Evolutionary conservation across 148 eudicot genomes (phyloP).

Genomic region (Mesembryanthemum crystallinum): DNA sequence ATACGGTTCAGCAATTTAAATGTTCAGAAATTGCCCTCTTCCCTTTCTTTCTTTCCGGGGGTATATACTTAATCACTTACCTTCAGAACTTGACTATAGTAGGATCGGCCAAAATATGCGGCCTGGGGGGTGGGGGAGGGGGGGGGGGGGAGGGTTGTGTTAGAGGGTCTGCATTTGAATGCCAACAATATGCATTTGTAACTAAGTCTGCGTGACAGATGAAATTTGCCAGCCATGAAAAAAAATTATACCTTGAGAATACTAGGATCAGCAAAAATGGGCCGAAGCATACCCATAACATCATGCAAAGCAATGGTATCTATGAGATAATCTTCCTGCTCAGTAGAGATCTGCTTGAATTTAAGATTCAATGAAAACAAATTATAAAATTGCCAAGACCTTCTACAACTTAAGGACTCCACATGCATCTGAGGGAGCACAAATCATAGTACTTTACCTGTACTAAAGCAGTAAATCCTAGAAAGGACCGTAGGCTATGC

Average conservation of each 20-base stretch:
- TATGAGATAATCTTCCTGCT: constrained; percentile 70
- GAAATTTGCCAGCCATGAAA: background rate
- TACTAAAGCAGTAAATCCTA: constrained; percentile 85
- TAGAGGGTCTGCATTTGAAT: background rate
- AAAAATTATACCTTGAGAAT: constrained; percentile 70
- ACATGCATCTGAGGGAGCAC: background rate
- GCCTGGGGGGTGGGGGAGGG: background rate
- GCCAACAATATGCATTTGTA: background rate
- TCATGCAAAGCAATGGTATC: constrained; percentile 91
- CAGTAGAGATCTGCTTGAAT: constrained; percentile 66
- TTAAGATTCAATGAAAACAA: constrained; percentile 2
- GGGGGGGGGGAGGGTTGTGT: background rate
- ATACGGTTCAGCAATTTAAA: too few species aligned
- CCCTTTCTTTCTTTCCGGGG: too few species aligned
- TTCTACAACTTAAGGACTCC: background rate
- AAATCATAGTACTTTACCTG: constrained; percentile 47
- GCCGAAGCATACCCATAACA: constrained; percentile 59
- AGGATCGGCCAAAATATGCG: too few species aligned
- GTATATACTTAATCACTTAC: too few species aligned
- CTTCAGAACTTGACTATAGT: too few species aligned
- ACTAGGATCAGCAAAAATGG: constrained; percentile 74
- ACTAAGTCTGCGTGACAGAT: background rate
- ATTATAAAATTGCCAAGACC: background rate
- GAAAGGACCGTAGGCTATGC: constrained; percentile 79
- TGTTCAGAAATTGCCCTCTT: too few species aligned